Conservation (phyloP, 2,329 filamentous ascomycete species). For the Fusarium nelsonii region DNA sequence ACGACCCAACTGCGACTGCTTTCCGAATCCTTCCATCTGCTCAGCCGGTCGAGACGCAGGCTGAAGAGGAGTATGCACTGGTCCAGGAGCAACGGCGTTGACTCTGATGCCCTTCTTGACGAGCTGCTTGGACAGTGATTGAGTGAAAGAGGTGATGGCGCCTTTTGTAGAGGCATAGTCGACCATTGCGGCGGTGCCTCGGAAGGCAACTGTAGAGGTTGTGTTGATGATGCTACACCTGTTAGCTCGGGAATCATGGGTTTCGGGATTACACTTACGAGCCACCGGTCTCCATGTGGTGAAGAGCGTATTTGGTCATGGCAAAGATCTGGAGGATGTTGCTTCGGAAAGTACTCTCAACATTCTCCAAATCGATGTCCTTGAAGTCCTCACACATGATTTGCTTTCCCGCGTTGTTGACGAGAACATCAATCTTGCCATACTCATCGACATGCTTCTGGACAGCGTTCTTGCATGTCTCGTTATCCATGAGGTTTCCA, state of each 20-base stretch:
- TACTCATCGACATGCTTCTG: constrained; percentile 65
- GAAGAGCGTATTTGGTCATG: constrained; percentile 68
- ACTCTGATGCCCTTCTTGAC: constrained; percentile 69
- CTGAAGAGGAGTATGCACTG: constrained; percentile 60
- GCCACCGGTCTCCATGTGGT: constrained; percentile 64
- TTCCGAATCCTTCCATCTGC: constrained; percentile 60
- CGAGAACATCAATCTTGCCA: constrained; percentile 62
- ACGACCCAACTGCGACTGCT: constrained; percentile 54
- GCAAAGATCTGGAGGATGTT: constrained; percentile 71
- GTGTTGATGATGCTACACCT: constrained; percentile 66
- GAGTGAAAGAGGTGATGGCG: constrained; percentile 68
- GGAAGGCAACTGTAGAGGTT: constrained; percentile 66
- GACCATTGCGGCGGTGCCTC: constrained; percentile 62
- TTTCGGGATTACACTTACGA: constrained; percentile 51
- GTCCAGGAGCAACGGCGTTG: constrained; percentile 60
- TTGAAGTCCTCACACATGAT: constrained; percentile 64
- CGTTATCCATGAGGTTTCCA: constrained; percentile 62
- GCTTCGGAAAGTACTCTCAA: constrained; percentile 68
- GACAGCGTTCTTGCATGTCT: constrained; percentile 63
- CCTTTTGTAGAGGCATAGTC: constrained; percentile 71
- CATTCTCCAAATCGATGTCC: constrained; percentile 66
- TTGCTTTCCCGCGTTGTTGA: constrained; percentile 72
- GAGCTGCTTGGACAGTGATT: constrained; percentile 64
- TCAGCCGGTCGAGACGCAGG: constrained; percentile 58
- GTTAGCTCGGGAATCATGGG: not conserved